Evolutionary conservation across 2,329 filamentous ascomycete species (phyloP), one percentile per base, ranked within the genome.

Genomic region (Pseudopyricularia cyperi): DNA sequence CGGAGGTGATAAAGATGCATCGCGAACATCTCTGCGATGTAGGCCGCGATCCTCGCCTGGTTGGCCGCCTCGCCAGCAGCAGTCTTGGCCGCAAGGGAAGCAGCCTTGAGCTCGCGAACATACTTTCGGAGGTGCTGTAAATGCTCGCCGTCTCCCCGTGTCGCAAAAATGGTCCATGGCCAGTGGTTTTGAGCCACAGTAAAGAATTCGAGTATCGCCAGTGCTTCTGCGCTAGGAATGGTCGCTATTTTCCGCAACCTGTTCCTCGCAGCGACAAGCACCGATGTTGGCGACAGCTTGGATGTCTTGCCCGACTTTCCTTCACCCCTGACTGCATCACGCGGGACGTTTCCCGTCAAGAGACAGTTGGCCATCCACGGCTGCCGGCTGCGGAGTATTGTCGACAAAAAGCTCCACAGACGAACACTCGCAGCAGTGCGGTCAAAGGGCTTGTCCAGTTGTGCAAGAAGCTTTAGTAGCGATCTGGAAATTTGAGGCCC

Each of bases 361-460:
- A 98, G 75, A 62, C 90, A 95, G 55, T 95, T 88, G 0, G 91
- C 88, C 71, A 98, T 87, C 87, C 91, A 97, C 62, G 95, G 90
- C 64, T 98, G 93, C 56, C 89, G 83, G 63, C 89, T 90, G 57
- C 86, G 85, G 55, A 98, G 79, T 47, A 97, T 84, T 3, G 85
- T 83, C 2, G 90, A 87, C 51, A 97, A 81, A 61, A 98, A 83
- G 53, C 79, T 80, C 93, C 91, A 98, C 19, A 89, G 84, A 7
- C 75, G 73, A 42, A 80, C 77, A 39, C 85, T 80, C 52, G 89
- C 79, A 6, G 73, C 65, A 2, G 76, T 68, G 58, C 89, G 74
- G 51, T 78, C 73, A 53, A 93, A 77, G 3, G 90, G 89, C 57
- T 80, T 82, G 58, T 91, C 88, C 26, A 96, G 74, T 54, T 81